Base-by-base conservation (phyloP, 305 asterid genomes). In the Fraxinus sp. region DNA sequence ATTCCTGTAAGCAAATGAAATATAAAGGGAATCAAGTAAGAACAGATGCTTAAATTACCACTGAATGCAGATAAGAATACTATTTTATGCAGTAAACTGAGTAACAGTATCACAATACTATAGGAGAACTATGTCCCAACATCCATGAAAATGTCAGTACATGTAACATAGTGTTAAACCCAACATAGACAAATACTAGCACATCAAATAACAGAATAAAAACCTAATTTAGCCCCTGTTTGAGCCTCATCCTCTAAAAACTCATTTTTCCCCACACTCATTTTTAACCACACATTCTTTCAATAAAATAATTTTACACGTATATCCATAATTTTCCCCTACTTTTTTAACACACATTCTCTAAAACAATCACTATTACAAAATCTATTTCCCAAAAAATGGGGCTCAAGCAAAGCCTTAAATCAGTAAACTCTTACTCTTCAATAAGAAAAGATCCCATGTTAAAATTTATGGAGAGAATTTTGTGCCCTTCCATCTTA, bases 1-100 rank as follows among this genome's bases (percentile, higher is more conserved):
- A 80, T 84, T 92, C 98, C 98, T 95, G 95, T 66, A 74, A 66
- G 83, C 78, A 84, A 81, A 76, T 79, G 77, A 88, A 79, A 28
- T 77, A 85, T 83, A 84, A 84, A 77, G 4, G 66, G 85, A 85
- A 28, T 36, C n/a, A 26, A 70, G 62, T 55, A 20, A 43, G 62
- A 49, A 71, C 70, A 66, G 16, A 77, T 35, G 77, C 79, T 13
- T 24, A 52, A 24, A 2, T 55, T 59, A 82, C 16, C 32, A 8
- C 36, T 55, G 46, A 37, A 59, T 4, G 55, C 26, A 75, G 72
- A 49, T 35, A 46, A 72, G 18, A 37, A 36, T 59, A 37, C 79
- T 41, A 35, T 41, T 57, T 55, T 43, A 0, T 32, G 83, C 72
- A 80, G 36, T 35, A 80, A 30, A 32, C 76, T 70, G 16, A 20